These are phyloP conservation scores for Backusella mclennaniae DNA, from an alignment of 192 early-diverging fungal species.

Conservation along the genomic window DNA sequence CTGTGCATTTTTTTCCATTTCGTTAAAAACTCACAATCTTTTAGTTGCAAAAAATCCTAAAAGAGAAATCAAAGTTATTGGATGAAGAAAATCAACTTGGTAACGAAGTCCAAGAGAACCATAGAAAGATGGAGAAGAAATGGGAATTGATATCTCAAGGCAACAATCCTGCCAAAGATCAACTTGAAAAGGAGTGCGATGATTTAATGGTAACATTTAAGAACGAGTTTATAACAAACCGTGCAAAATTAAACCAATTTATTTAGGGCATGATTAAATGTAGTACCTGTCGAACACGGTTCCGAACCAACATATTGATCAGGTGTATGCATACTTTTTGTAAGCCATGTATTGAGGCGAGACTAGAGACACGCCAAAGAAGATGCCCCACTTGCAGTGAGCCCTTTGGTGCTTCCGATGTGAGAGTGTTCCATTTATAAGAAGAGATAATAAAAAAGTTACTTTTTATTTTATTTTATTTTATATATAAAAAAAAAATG, in stretches of 20 bases:
- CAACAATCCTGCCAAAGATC: conserved; percentile 54
- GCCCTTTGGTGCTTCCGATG: conserved; percentile 80
- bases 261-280: conserved; percentile 71
- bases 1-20: too few relatives aligned
- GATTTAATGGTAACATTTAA: conserved; percentile 27
- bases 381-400: conserved; percentile 91
- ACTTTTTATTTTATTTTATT: too few relatives aligned
- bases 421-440: conserved; percentile 76
- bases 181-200: conserved; percentile 48
- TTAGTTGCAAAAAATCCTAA: conserved; percentile 51
- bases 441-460: too few relatives aligned
- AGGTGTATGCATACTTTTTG: conserved; percentile 98
- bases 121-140: conserved; percentile 53
- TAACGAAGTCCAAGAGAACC: conserved; percentile 58
- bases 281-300: conserved; percentile 80
- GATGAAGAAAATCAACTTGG: conserved; percentile 59
- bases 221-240: too few relatives aligned
- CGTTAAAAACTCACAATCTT: too few relatives aligned
- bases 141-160: conserved; percentile 65
- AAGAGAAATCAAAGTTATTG: conserved; percentile 60
- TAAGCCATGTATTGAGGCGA: conserved; percentile 86
- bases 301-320: conserved; percentile 78
- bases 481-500: too few relatives aligned
- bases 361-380: conserved; percentile 84
- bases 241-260: neutral